Base-by-base conservation (phyloP, 2,329 filamentous ascomycete genomes). In the Cladorrhinum sp. region DNA sequence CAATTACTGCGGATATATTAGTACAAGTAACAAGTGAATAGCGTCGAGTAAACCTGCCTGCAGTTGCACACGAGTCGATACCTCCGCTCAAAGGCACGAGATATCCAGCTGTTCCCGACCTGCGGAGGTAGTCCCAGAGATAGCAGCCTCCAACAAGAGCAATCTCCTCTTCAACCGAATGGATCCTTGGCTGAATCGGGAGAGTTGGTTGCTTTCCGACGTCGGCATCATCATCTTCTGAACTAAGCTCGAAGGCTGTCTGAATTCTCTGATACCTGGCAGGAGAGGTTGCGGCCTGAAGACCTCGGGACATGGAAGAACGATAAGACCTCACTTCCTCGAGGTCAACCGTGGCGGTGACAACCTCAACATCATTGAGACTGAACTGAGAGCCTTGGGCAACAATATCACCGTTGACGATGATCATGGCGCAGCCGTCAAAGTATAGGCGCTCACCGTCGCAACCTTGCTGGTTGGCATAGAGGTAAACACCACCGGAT, bases 271-370 rank as follows among this genome's bases (percentile, higher is more conserved):
- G 68, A 60, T 86, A 85, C 7, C 74, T 66, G 16, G 66, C 66
- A 0, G 76, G 73, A 2, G 76, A 73, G 46, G 72, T 69, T 60
- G 83, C 79, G 7, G 85, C 82, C 69, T 90, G 88, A 21, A 85
- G 69, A 6, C 82, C 81, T 58, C 86, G 78, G 12, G 82, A 83
- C 8, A 82, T 78, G 0, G 79, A 76, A n/a, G 75, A 82, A 0
- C 89, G 78, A 67, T 80, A 86, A 1, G 80, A 76, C 30, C 88
- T 77, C 5, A 94, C 88, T 64, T 91, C 86, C 68, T 94, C 90
- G 1, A 90, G 76, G 66, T 90, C 86, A 6, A 90, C 78, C 0
- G 86, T 89, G 2, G 87, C 87, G 4, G 80, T 83, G 18, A 87
- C 74, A 3, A 90, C 85, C 67, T 90, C 86, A 5, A 90, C 86